phyloP scores from a whole-genome alignment of 768 basidiomycete species.

The Tulasnella sp. region DNA sequence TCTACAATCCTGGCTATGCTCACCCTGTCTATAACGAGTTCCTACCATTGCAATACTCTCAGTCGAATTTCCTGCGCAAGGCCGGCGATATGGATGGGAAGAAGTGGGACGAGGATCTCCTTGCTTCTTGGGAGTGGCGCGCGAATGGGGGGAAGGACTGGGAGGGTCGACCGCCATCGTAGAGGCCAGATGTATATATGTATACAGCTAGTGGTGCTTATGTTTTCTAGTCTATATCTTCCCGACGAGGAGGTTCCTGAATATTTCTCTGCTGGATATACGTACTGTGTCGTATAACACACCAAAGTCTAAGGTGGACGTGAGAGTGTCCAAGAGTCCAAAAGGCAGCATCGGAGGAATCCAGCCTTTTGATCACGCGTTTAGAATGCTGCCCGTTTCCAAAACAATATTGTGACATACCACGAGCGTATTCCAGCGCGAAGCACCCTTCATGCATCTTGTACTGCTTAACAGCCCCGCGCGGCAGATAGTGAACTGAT shows the following conservation, averaged over 20 bases:
- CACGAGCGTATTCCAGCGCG: constrained; percentile 89
- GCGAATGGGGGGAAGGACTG: constrained; percentile 40
- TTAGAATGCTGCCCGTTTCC: too few species aligned
- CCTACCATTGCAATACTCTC: constrained; percentile 41
- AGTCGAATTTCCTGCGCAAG: constrained; percentile 35
- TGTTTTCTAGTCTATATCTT: constrained; percentile 49
- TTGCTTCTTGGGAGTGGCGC: constrained; percentile 46
- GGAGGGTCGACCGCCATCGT: constrained; percentile 29
- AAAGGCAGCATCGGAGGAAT: constrained; percentile 96
- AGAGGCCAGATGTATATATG: not conserved
- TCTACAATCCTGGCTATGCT: constrained; percentile 51
- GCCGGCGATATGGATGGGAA: constrained; percentile 38
- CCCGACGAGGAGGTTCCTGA: constrained; percentile 67
- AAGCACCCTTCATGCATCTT: constrained; percentile 96
- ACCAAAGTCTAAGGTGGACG: constrained; percentile 80
- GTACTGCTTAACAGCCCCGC: constrained; percentile 89
- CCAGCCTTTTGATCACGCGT: constrained; percentile 55
- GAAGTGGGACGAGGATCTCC: constrained; percentile 49
- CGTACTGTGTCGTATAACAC: constrained; percentile 69
- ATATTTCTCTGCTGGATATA: constrained; percentile 75
- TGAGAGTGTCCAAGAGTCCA: constrained; percentile 73
- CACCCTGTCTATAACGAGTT: constrained; percentile 61
- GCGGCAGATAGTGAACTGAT: constrained; percentile 68
- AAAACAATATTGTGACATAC: constrained; percentile 35
- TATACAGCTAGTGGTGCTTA: too few species aligned